Evolutionary conservation across 495 filamentous ascomycete species (phyloP), one percentile per base, ranked within the genome.

Genomic region (Endocarpon pusillum): DNA sequence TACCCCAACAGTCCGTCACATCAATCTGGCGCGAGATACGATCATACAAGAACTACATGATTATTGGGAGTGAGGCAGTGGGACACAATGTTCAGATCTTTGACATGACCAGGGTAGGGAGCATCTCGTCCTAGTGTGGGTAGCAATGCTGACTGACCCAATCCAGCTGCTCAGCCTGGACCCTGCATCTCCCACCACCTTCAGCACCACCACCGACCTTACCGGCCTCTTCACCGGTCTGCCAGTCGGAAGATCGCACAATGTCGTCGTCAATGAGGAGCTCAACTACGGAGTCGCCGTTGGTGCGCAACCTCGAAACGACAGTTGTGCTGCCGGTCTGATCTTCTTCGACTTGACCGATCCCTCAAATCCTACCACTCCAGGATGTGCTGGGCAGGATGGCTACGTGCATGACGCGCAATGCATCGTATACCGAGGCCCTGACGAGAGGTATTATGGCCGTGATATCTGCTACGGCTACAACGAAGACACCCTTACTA

Each of bases 331-430:
- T 8, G 58, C 53, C 18, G 69, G 69, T 10, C 53, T 72, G 30
- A 63, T 70, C 49, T 61, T 69, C 42, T 64, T 73, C 40, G 67
- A 73, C 43, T 35, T 69, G 12, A 51, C 56, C 2, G 50, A 67
- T 41, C 44, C 64, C 17, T 43, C 58, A 18, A 66, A 66, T 34
- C 64, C 67, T 14, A 57, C 51, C 0, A 61, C 49, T 1, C 57
- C 66, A 1, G 67, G 69, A 1, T 73, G 69, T 43, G 59, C 57
- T 14, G 47, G 54, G 10, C 45, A 51, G 12, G 69, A 71, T 46
- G 69, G 69, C 38, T 73, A 73, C 42, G 66, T 71, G 16, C 69
- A 73, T 41, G 69, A 73, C 41, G 67, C 70, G 0, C 69, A 74
- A 42, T 73, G 70, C 40, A 44, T 75, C 15, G 45, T 64, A 35